Conservation (phyloP, 495 filamentous ascomycete genomes). For the Penicillium angulare region DNA sequence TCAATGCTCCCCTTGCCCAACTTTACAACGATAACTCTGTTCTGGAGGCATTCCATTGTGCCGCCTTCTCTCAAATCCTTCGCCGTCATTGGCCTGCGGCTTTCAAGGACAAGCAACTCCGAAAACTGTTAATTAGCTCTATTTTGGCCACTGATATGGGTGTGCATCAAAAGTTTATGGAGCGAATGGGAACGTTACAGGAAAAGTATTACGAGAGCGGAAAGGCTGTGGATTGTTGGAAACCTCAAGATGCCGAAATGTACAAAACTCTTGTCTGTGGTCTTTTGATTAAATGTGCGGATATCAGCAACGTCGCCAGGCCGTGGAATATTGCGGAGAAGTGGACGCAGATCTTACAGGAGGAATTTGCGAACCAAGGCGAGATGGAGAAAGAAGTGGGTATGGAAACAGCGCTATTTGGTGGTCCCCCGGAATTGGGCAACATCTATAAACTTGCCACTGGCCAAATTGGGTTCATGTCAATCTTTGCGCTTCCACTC, state of each 20-base stretch:
- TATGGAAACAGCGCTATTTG: constrained; percentile 82
- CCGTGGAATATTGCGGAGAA: constrained; percentile 74
- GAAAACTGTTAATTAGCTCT: constrained; percentile 88
- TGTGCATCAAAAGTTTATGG: constrained; percentile 94
- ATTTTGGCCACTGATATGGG: constrained; percentile 98
- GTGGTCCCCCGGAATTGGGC: constrained; percentile 77
- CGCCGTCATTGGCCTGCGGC: constrained; percentile 87
- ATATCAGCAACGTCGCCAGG: constrained; percentile 96
- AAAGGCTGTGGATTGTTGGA: constrained; percentile 63
- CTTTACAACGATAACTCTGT: constrained; percentile 97
- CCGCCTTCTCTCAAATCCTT: constrained; percentile 94
- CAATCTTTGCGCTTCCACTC: constrained; percentile 85
- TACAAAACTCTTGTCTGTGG: constrained; percentile 79
- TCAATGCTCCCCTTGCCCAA: constrained; percentile 94
- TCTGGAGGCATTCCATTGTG: constrained; percentile 95
- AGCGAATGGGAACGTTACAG: constrained; percentile 72
- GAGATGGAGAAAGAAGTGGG: constrained; percentile 85
- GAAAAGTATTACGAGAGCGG: constrained; percentile 65
- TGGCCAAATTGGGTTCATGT: constrained; percentile 94
- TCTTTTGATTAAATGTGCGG: constrained; percentile 93
- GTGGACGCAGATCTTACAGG: constrained; percentile 89
- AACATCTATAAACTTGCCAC: constrained; percentile 77
- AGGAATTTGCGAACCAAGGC: constrained; percentile 91
- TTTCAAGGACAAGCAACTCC: constrained; percentile 70
- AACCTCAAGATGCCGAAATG: constrained; percentile 64